These are phyloP conservation scores for Barnettozyma sucrosica DNA, from an alignment of 805 yeast genomes.

Conservation along the genomic window DNA sequence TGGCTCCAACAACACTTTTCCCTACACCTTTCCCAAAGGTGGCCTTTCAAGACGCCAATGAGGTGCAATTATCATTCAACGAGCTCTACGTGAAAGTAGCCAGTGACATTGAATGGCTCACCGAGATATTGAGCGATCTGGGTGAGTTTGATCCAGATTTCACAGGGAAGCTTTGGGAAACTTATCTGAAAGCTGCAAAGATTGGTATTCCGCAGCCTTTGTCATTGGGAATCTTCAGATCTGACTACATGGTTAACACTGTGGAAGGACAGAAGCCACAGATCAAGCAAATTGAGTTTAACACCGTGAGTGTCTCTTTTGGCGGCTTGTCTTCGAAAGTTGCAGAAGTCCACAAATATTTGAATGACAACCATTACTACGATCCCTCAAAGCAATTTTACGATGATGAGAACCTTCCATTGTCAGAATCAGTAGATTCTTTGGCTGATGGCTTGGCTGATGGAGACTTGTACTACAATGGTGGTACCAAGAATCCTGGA, in stretches of 20 bases:
- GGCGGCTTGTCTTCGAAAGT: conserved; percentile 85
- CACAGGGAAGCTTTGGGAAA: conserved; percentile 70
- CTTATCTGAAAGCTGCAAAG: conserved; percentile 45
- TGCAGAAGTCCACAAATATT: conserved; percentile 64
- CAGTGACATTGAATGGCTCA: conserved; percentile 58
- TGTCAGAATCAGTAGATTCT: conserved; percentile 55
- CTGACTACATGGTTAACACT: conserved; percentile 74
- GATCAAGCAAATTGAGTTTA: conserved; percentile 93
- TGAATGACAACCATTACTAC: conserved; percentile 57
- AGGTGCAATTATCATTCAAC: conserved; percentile 65
- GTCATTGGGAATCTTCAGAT: conserved; percentile 79
- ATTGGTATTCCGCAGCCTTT: conserved; percentile 56
- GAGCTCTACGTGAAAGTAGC: conserved; percentile 65
- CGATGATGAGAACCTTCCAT: conserved; percentile 48
- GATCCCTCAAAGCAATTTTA: conserved; percentile 35
- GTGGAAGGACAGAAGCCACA: conserved; percentile 35
- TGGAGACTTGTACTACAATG: conserved; percentile 55
- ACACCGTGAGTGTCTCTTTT: conserved; percentile 92
- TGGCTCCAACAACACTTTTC: conserved; percentile 83
- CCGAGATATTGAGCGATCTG: conserved; percentile 46
- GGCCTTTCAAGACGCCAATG: conserved; percentile 61
- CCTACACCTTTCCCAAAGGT: conserved; percentile 82
- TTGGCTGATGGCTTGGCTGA: conserved; percentile 66
- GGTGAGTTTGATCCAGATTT: conserved; percentile 63
- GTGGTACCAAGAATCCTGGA: conserved; percentile 16